Evolutionary conservation across 169 alveolate species (phyloP), one percentile per base, ranked within the genome.

Genomic region (Plasmodium billcollinsi): DNA sequence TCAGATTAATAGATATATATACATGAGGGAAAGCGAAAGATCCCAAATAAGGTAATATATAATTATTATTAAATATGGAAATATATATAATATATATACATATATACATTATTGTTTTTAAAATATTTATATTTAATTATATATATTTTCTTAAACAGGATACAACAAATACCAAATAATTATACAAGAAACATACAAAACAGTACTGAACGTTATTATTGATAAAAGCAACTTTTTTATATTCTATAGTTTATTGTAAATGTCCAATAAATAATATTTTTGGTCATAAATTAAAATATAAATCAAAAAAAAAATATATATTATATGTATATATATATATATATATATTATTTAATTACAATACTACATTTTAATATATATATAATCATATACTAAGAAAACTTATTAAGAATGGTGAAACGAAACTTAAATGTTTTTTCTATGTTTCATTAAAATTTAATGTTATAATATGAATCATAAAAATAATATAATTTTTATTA

Each of bases 1-100:
- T 29, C 69, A 78, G 89, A 67, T 78, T n/a, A 78, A 78, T 70
- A 78, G 69, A 67, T 78, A 78, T 12, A 78, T 78, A 78, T 78
- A 65, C 45, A 78, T 78, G 89, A 26, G 89, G 2, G 89, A 78
- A 18, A 63, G 89, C 52, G 89, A 78, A 26, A 73, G 89, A 3
- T 78, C 89, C 26, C 65, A 69, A 18, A 78, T 78, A 65, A 78
- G 89, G 89, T 78, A 21, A 62, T 75, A 56, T 9, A 39, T 56
- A 12, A 43, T 58, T 49, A 18, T 26, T 26, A 14, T 21, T 39
- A 39, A 45, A 20, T 21, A 29, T 11, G 14, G 0, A 45, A 63
- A 58, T 58, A 24, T 45, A 62, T 62, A 21, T 62, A 61, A 15
- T 62, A 62, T 62, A 21, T 5, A 45, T 43, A 58, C 39, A 24